phyloP scores from a whole-genome alignment of 1,284 basidiomycete species.

The Ustilago esculenta region DNA sequence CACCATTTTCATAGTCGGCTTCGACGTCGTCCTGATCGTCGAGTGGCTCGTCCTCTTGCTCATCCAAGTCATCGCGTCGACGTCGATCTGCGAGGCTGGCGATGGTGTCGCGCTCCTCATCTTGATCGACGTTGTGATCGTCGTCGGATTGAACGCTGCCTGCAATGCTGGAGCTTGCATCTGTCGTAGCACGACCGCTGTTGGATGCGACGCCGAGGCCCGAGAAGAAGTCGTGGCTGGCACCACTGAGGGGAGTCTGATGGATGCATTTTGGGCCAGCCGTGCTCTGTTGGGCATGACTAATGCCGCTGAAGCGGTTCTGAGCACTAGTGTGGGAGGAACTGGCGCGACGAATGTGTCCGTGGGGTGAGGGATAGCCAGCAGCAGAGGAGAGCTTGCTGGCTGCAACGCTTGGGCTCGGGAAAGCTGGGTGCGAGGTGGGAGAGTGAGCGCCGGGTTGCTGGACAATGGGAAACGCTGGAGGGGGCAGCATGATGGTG shows the following conservation, averaged over 20 bases:
- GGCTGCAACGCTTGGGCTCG: slow-evolving; percentile 28
- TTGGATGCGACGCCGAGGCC: slow-evolving; percentile 20
- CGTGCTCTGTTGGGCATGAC: slow-evolving; percentile 39
- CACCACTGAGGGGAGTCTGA: slow-evolving; percentile 8
- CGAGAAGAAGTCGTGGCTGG: slow-evolving; percentile 41
- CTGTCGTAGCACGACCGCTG: slow-evolving; percentile 25
- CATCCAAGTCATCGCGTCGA: slow-evolving; percentile 24
- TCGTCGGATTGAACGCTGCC: slow-evolving; percentile 32
- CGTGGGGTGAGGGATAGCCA: slow-evolving; percentile 55
- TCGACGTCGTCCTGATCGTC: slow-evolving; percentile 14
- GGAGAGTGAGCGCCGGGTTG: slow-evolving; percentile 31
- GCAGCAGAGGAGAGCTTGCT: slow-evolving; percentile 15
- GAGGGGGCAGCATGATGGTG: slow-evolving; percentile 49
- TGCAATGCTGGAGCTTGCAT: slow-evolving; percentile 43
- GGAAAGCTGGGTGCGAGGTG: slow-evolving; percentile 20
- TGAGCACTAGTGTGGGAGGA: slow-evolving; percentile 14
- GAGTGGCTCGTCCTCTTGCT: slow-evolving; percentile 10
- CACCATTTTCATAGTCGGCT: slow-evolving; percentile 21
- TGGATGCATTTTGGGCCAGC: slow-evolving; percentile 30
- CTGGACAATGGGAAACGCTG: slow-evolving; percentile 19
- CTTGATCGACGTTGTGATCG: slow-evolving; percentile 24
- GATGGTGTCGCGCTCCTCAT: slow-evolving; percentile 54
- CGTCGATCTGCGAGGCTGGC: slow-evolving; percentile 47
- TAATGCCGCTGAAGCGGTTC: slow-evolving; percentile 34
- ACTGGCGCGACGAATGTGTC: slow-evolving; percentile 50